Base-by-base conservation (phyloP, 2,329 filamentous ascomycete genomes). In the Nothophoma quercina region DNA sequence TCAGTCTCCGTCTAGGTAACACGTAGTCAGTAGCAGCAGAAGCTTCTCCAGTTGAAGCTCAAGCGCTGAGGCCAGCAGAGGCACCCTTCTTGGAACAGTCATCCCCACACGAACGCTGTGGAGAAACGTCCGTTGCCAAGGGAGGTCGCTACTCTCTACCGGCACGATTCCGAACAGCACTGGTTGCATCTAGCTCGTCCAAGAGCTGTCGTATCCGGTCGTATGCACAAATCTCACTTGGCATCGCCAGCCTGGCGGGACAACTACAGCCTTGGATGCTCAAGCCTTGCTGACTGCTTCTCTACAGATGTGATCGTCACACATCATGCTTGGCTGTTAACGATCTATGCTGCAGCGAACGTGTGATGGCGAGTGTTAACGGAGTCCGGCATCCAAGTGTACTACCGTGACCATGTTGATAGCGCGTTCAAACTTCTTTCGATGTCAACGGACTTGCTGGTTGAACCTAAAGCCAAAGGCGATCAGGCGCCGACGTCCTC, bases 41-140 rank as follows among this genome's bases (percentile, higher is more conserved):
- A 60, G 69, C 69, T 71, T 73, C 50, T 59, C 47, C 45, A 36
- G 32, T 51, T 43, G 53, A 71, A 71, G 65, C 67, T 68, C 60
- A 57, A 59, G 64, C 59, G 56, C 60, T 63, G 29, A 67, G 60
- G 16, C 22, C 63, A 59, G 56, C 60, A 63, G 29, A 67, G 60
- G 16, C 22, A 38, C 35, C 46, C 39, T 44, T 51, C 51, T 46
- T 63, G 53, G 54, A 46, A 50, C 50, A 32, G 34, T 50, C 15
- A 26, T 43, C 56, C 48, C 60, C 55, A 56, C 56, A 58, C 49
- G 52, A 65, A 61, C 58, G 51, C 59, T 53, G 55, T 65, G 60
- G 63, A 67, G 65, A 65, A 62, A 46, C 50, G 38, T 19, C 43
- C 52, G 30, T 57, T 51, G 62, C 64, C 44, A 53, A 53, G 38